Base-by-base conservation (phyloP, 23 red algal species). In the Gracilariopsis chorda region DNA sequence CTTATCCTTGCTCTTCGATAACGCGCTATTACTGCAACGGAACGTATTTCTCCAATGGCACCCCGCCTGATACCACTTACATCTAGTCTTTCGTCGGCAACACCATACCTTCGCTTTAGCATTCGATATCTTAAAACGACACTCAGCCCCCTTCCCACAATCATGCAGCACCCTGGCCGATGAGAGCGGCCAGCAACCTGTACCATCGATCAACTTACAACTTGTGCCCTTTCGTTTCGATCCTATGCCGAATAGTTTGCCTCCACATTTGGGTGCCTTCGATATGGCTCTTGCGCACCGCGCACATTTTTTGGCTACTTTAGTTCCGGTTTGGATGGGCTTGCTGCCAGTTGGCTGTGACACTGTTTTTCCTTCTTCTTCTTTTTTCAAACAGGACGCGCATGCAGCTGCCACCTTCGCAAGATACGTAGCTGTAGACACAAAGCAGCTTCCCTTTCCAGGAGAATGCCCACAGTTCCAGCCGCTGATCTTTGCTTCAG, bases 31-130 rank as follows among this genome's bases (percentile, higher is more conserved):
- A 30, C 65, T 72, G 65, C 65, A 72, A 32, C 65, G 65, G 65
- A 72, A 72, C 11, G 23, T 33, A 32, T 72, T 72, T 12, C 21
- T n/a, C 11, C 5, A 8, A 30, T 72, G 65, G 17, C 65, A 72
- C 40, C 21, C 32, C 25, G 40, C 40, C 65, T 72, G 65, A 45
- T 11, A 72, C 65, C 65, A 72, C 40, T 72, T 72, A 32, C 65
- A 72, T 20, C 32, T 37, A 6, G 5, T 37, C 34, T 45, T 37
- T 30, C 5, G 35, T 7, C 65, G 65, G 40, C 65, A 72, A 45
- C 65, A 72, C 65, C 65, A 72, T 20, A 72, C 40, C 65, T 72
- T 72, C 6, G 65, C 65, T 33, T 72, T 72, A 72, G 65, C 65
- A n/a, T 4, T 4, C 34, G 65, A 72, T 8, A 72, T 45, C 65